A percentile compares a stretch with the other conserved stretches of the same genome.
Evolutionary conservation across 2,329 filamentous ascomycete genomes (phyloP).

Genomic region (Fusarium sp.): DNA sequence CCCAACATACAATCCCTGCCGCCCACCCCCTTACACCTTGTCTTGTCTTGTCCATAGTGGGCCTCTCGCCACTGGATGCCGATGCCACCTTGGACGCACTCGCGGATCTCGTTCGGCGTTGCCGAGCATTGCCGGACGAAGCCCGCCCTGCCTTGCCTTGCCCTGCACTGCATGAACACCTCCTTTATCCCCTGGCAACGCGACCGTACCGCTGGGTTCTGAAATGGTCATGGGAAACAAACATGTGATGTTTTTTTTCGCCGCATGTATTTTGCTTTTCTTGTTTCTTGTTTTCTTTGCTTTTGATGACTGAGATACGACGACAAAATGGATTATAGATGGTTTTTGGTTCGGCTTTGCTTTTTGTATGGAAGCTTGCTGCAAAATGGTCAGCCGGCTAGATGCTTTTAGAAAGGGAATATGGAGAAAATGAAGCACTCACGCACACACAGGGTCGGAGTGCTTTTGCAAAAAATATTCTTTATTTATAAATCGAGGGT

Average conservation of each 20-base stretch:
- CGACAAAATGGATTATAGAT: constrained; percentile 9
- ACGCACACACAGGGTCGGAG: constrained; percentile 8
- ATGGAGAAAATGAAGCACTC: constrained; percentile 14
- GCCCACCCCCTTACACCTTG: neutral
- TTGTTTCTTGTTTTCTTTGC: neutral
- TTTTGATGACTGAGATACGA: constrained; percentile 15
- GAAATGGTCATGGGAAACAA: neutral
- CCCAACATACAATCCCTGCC: constrained; percentile 22
- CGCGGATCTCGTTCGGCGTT: constrained; percentile 36
- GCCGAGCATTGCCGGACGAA: constrained; percentile 36
- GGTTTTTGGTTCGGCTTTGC: neutral
- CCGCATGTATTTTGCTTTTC: neutral
- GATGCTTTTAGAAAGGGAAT: constrained; percentile 14
- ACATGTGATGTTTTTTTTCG: constrained; percentile 1
- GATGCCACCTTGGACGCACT: constrained; percentile 17
- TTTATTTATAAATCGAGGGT: constrained; percentile 32
- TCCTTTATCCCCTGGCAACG: constrained; percentile 30
- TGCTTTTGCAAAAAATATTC: constrained; percentile 10
- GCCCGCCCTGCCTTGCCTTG: neutral
- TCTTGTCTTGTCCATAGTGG: constrained; percentile 24
- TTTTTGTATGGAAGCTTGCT: constrained; percentile 18
- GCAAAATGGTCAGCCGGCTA: constrained; percentile 12
- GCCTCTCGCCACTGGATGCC: constrained; percentile 18
- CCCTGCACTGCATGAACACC: constrained; percentile 28
- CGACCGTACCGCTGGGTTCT: constrained; percentile 8